Percentiles rank a stretch among this genome's conserved stretches.
phyloP scores from a whole-genome alignment of 2,329 filamentous ascomycete species.

The Fusarium odoratissimum region DNA sequence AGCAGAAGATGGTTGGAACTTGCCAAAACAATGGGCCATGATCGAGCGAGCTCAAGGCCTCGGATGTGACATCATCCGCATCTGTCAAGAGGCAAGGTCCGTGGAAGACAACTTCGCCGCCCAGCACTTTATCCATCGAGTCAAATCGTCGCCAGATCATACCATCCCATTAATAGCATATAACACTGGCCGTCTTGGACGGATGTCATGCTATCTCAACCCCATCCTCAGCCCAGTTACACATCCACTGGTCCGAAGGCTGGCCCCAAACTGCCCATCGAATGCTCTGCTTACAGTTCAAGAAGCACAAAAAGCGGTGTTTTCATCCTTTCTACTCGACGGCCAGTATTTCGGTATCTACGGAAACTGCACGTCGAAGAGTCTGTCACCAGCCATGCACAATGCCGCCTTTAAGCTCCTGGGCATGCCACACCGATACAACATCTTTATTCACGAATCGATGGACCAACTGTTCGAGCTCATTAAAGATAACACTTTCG shows the following conservation, averaged over 20 bases:
- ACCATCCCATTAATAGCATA: background rate
- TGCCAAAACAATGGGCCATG: background rate
- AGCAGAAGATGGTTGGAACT: background rate
- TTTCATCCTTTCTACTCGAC: background rate
- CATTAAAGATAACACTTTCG: background rate
- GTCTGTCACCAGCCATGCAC: constrained; percentile 10
- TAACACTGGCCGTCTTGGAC: background rate
- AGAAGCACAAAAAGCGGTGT: background rate
- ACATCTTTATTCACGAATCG: background rate
- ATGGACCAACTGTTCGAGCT: background rate
- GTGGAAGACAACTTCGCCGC: constrained; percentile 8
- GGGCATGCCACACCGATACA: background rate
- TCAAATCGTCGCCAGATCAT: background rate
- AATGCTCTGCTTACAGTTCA: background rate
- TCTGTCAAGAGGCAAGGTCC: background rate
- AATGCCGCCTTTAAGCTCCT: background rate
- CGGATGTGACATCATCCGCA: background rate
- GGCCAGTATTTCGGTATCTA: background rate
- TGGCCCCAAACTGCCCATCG: background rate
- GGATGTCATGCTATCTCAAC: background rate
- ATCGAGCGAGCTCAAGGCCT: background rate
- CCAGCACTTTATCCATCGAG: background rate
- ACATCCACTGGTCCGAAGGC: background rate
- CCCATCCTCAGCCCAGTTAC: constrained; percentile 2
- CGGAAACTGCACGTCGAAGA: background rate